Base-by-base conservation (phyloP, 208 protist species). In the Leishmania amazonensis region DNA sequence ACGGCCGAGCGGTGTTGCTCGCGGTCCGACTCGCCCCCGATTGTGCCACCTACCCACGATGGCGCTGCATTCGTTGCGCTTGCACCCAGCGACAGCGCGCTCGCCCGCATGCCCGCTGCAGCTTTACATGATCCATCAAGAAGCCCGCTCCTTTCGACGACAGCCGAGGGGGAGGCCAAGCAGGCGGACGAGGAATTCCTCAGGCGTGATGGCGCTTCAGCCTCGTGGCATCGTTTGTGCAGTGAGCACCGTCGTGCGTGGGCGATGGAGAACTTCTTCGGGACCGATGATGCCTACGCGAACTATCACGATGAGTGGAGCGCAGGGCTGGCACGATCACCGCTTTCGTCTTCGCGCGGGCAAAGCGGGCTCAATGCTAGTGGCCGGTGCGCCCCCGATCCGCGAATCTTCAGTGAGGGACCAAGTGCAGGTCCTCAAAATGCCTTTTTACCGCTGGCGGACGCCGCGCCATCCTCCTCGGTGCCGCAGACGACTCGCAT, bases 311-410 rank as follows among this genome's bases (percentile, higher is more conserved):
- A 24, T 15, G 35, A 13, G 9, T 2, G 31, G 49, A 45, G 75
- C 75, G 75, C 51, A 21, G 57, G 5, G 54, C 11, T 40, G 75
- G 21, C 57, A 31, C 31, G 11, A 64, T 47, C 75, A 31, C 57
- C 5, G 35, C 31, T 47, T 35, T 28, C 6, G 40, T 64, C 40
- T 24, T n/a, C 75, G 28, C 38, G 5, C 3, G 42, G 3, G 35
- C 6, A 31, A 9, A 49, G 28, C 0, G 81, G 68, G 24, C 78
- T 54, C 62, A 73, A 78, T 15, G 76, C 81, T 15, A 58, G 62
- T n/a, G 76, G 76, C n/a, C 81, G 76, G 19, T 60, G 75, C 76
- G 81, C 81, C n/a, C 81, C 81, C 11, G 76, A 75, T 62, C 81
- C 81, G 45, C 47, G 67, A 51, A 67, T 81, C 17, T 81, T 85